Base-by-base conservation (phyloP, 805 yeast species). In the Candida oleophila region DNA sequence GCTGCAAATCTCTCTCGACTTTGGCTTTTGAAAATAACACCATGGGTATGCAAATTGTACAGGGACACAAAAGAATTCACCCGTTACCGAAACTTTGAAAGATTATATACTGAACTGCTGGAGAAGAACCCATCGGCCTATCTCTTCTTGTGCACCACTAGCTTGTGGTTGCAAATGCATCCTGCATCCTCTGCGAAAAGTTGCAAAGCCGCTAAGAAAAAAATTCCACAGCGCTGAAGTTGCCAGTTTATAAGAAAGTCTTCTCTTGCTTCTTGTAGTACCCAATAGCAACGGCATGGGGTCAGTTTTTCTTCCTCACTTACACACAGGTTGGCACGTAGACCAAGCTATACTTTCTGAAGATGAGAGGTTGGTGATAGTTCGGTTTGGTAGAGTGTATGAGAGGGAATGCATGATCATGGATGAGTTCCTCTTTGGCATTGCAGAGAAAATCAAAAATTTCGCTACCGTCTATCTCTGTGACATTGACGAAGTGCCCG, bases 331-430 rank as follows among this genome's bases (percentile, higher is more conserved):
- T 4, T 89, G 96, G 97, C 99, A 94, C 60, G 98, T 94, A 28
- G 99, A 94, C 67, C 98, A 94, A 61, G 96, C 99, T 4, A 94
- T 94, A 34, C 73, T 94, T 19, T 81, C 89, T 5, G 99, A 94
- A 60, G 95, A 87, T 48, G 96, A 89, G 43, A 69, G 96, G 48
- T 66, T 94, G 5, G 97, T 94, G 21, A 84, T 91, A 9, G 80
- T 94, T 15, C 73, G 99, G 33, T 94, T 94, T 63, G 99, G 99
- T 1, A 70, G 85, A 38, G 96, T 87, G 51, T 65, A 73, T 44
- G 88, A 86, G 52, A 75, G 79, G 41, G 87, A 85, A 39, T 89
- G 97, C 59, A 85, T 90, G 90, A 68, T 82, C 38, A 89, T 92
- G 87, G 99, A 94, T 69, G 97, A 91, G 63, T 57, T 88, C 19